phyloP scores from a whole-genome alignment of 768 basidiomycete genomes.

The Mycena capillaripes region DNA sequence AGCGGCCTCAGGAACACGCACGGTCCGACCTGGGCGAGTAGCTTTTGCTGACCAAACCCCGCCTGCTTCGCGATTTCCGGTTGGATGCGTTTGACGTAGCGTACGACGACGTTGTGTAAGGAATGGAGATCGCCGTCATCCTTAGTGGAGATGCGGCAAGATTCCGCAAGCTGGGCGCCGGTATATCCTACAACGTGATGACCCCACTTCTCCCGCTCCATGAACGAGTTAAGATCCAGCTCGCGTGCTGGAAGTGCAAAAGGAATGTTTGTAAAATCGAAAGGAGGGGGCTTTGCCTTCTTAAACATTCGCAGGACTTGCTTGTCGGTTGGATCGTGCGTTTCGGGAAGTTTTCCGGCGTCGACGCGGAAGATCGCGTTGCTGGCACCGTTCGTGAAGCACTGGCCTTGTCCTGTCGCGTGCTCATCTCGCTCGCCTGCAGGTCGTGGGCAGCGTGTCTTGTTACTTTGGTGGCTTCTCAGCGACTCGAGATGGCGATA shows the following conservation, averaged over 20 bases:
- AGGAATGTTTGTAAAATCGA: not conserved
- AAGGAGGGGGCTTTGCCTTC: not conserved
- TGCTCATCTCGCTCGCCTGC: not conserved
- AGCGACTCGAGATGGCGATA: not conserved
- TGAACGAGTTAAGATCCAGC: not conserved
- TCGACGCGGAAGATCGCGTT: not conserved
- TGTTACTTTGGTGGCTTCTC: not conserved
- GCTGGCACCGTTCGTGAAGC: not conserved
- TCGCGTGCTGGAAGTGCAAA: not conserved
- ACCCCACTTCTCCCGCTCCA: not conserved
- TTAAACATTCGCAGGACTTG: not conserved
- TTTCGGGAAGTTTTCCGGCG: not conserved
- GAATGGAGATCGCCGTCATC: not conserved
- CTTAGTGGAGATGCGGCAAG: not conserved
- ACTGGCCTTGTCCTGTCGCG: not conserved
- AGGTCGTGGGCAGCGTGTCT: not conserved
- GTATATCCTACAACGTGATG: not conserved
- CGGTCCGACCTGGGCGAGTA: not conserved
- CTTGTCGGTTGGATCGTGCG: too few relatives aligned
- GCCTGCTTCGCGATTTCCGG: not conserved
- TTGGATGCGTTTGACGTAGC: not conserved
- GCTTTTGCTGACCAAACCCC: not conserved
- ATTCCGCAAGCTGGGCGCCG: not conserved
- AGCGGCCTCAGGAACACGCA: not conserved
- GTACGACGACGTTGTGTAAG: not conserved